These are phyloP conservation scores for Teratosphaeria gauchensis DNA, from an alignment of 2,329 filamentous ascomycete species.

Conservation along the genomic window DNA sequence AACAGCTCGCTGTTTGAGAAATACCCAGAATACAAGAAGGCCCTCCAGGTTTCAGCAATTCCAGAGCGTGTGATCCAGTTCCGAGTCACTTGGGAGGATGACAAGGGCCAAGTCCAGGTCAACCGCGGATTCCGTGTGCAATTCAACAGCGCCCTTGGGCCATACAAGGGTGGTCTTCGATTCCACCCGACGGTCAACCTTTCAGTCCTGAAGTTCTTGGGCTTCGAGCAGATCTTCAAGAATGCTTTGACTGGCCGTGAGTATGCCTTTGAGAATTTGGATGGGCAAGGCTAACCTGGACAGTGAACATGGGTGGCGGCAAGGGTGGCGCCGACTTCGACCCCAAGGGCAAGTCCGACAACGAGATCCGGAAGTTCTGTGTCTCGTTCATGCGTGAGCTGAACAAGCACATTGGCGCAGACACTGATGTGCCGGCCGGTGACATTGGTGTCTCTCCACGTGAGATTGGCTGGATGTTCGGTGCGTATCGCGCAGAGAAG, in stretches of 20 bases:
- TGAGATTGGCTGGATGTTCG: slow-evolving; percentile 92
- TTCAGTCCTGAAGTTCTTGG: slow-evolving; percentile 83
- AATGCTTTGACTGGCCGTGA: slow-evolving; percentile 91
- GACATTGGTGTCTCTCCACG: slow-evolving; percentile 90
- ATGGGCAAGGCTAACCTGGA: neutral
- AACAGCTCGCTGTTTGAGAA: slow-evolving; percentile 86
- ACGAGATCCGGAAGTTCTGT: slow-evolving; percentile 96
- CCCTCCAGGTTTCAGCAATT: slow-evolving; percentile 76
- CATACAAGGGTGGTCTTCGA: slow-evolving; percentile 94
- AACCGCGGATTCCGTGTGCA: slow-evolving; percentile 95
- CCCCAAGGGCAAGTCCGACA: slow-evolving; percentile 96
- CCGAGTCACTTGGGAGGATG: slow-evolving; percentile 88
- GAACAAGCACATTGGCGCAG: slow-evolving; percentile 87
- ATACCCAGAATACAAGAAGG: slow-evolving; percentile 88
- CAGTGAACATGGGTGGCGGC: slow-evolving; percentile 88
- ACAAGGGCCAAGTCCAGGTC: slow-evolving; percentile 78
- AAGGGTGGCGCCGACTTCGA: slow-evolving; percentile 98
- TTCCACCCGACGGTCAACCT: slow-evolving; percentile 85
- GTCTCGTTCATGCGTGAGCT: slow-evolving; percentile 93
- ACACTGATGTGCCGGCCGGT: slow-evolving; percentile 92
- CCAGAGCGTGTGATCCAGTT: slow-evolving; percentile 96
- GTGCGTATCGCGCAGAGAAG: slow-evolving; percentile 77
- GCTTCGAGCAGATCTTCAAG: slow-evolving; percentile 99
- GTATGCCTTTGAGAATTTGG: slow-evolving; percentile 22
- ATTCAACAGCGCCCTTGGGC: slow-evolving; percentile 95